phyloP scores from a whole-genome alignment of 2,329 filamentous ascomycete species.

The Neophaeococcomyces aloes region DNA sequence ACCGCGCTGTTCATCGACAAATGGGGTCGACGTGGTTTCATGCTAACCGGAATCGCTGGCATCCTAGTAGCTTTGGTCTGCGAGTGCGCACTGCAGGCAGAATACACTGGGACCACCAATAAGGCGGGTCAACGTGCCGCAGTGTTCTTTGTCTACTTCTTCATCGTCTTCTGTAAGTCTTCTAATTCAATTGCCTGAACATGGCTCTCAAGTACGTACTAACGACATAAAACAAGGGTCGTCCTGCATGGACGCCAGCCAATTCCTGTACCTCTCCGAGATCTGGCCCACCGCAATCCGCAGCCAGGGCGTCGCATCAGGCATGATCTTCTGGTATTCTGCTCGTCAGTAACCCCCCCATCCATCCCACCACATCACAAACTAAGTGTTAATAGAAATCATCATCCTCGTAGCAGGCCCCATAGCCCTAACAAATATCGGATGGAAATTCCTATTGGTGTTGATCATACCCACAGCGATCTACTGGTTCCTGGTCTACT shows the following conservation, averaged over 20 bases:
- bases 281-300: slow-evolving; percentile 19
- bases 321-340: slow-evolving; percentile 13
- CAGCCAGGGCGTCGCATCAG: slow-evolving; percentile 15
- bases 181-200: slow-evolving; percentile 11
- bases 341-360: slow-evolving; percentile 12
- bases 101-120: slow-evolving; percentile 28
- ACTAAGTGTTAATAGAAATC: too few relatives aligned
- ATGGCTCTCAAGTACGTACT: background rate
- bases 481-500: slow-evolving; percentile 27
- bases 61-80: slow-evolving; percentile 33
- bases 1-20: slow-evolving; percentile 32
- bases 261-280: slow-evolving; percentile 29
- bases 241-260: slow-evolving; percentile 37
- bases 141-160: slow-evolving; percentile 34
- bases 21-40: slow-evolving; percentile 32
- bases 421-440: slow-evolving; percentile 26
- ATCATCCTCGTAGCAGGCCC: slow-evolving; percentile 28
- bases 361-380: too few relatives aligned
- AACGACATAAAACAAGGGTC: slow-evolving; percentile 15
- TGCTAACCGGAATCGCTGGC: slow-evolving; percentile 34
- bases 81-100: slow-evolving; percentile 29
- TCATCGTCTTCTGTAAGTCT: slow-evolving; percentile 24
- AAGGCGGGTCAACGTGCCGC: slow-evolving; percentile 27
- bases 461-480: slow-evolving; percentile 26
- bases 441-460: slow-evolving; percentile 32